phyloP scores from a whole-genome alignment of 192 early-diverging fungal species.

The Entrophospora sp. region DNA sequence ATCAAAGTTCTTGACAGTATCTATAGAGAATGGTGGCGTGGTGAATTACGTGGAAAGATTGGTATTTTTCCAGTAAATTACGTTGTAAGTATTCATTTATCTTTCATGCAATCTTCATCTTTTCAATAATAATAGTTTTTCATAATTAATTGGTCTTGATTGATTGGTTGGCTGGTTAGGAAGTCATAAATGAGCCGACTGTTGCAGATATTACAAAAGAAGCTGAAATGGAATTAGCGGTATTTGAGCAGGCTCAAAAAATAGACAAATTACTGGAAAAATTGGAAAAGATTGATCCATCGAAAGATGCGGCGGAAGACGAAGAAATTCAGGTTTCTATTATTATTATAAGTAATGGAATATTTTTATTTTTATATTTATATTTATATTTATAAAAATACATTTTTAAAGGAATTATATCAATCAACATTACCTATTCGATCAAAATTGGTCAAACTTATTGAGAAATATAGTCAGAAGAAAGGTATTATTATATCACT shows the following conservation, averaged over 20 bases:
- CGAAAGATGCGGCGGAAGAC: slow-evolving; percentile 80
- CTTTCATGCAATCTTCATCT: neutral
- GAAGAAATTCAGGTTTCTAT: slow-evolving; percentile 62
- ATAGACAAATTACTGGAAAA: slow-evolving; percentile 70
- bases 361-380: neutral
- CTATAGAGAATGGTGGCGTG: slow-evolving; percentile 99
- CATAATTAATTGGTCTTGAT: neutral
- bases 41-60: slow-evolving; percentile 70
- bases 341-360: slow-evolving; percentile 1
- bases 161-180: slow-evolving; percentile 14
- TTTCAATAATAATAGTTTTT: neutral
- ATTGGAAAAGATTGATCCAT: slow-evolving; percentile 69
- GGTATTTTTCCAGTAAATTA: slow-evolving; percentile 99
- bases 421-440: slow-evolving; percentile 69
- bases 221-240: slow-evolving; percentile 55
- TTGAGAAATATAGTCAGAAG: slow-evolving; percentile 75
- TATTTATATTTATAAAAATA: neutral
- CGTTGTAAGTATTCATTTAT: slow-evolving; percentile 46
- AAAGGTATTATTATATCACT: slow-evolving; percentile 48
- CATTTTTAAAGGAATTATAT: slow-evolving; percentile 50
- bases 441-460: slow-evolving; percentile 76
- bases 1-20: slow-evolving; percentile 86
- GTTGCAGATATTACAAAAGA: slow-evolving; percentile 43
- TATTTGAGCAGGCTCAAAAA: slow-evolving; percentile 61
- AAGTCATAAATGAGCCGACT: slow-evolving; percentile 55